These are phyloP conservation scores for Pterocarpus macrocarpus DNA, from an alignment of 306 rosid genomes.

Conservation along the genomic window DNA sequence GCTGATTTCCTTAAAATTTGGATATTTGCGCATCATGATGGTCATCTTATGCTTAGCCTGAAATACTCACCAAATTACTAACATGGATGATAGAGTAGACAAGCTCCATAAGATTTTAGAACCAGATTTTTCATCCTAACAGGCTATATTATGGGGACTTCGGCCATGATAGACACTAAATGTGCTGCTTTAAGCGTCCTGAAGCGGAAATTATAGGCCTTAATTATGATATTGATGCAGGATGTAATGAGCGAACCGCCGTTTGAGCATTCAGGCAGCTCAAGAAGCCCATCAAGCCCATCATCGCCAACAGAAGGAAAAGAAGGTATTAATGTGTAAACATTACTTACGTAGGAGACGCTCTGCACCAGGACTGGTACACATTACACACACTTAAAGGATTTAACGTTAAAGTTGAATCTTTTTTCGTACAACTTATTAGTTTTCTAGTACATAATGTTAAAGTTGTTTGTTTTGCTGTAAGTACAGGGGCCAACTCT, in stretches of 20 bases:
- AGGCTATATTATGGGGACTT: too few relatives aligned
- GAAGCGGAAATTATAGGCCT: too few relatives aligned
- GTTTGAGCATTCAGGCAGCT: not conserved
- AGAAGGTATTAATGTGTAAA: not conserved
- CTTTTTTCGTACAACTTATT: not conserved
- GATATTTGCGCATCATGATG: too few relatives aligned
- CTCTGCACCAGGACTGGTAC: too few relatives aligned
- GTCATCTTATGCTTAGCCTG: too few relatives aligned
- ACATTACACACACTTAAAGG: not conserved
- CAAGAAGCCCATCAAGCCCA: not conserved
- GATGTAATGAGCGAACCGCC: conserved; percentile 27
- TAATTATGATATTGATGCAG: not conserved
- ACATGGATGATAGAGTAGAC: too few relatives aligned
- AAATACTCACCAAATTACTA: too few relatives aligned
- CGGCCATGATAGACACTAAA: too few relatives aligned
- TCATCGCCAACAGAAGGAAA: conserved; percentile 22
- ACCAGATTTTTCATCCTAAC: too few relatives aligned
- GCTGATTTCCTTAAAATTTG: too few relatives aligned
- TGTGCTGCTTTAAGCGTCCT: not conserved
- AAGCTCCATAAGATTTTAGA: too few relatives aligned
- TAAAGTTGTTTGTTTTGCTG: not conserved
- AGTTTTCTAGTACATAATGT: not conserved
- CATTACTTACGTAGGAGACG: too few relatives aligned
- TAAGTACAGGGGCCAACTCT: not conserved
- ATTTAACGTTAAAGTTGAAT: not conserved